Evolutionary conservation across 176 grass and related monocot species (phyloP), one percentile per base, ranked within the genome.

Genomic region (Bothriochloa decipiens): DNA sequence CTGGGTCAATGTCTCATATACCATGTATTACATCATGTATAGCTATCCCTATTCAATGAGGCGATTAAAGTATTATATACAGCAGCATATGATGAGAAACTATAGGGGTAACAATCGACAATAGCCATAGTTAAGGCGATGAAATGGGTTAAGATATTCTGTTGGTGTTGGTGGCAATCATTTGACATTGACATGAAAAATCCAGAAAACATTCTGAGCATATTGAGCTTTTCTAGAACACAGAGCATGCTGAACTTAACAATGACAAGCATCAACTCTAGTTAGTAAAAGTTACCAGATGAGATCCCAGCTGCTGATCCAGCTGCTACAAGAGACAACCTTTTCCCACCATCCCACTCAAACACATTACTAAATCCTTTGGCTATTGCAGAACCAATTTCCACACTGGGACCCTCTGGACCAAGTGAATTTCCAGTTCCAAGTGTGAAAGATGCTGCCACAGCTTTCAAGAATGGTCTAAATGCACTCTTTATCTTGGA

Each of bases 381-480:
- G 17, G 96, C 96, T 93, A 98, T 86, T 22, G 91, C 41, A 41
- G 96, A 95, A 69, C 96, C 96, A 71, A 98, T 98, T 57, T 98
- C 92, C 9, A 98, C 96, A 74, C 92, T 98, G 52, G 92, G 96
- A 45, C 96, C 96, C 82, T 98, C 96, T 32, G 96, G 96, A 9
- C 96, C 96, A 70, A 98, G 86, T 47, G 96, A 95, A 79, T 98
- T 98, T 37, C 91, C 96, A 27, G 96, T 98, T 87, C 96, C 91
- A 32, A 98, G 93, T 0, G 96, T 98, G 73, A 98, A 89, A 74
- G 96, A 88, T 90, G 93, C 96, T 29, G 89, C 89, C 65, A 92
- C 29, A 11, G 93, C 89, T 88, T 98, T 98, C 85, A 98, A 78
- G 70, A 91, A 72, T 83, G 91, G 91, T 75, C 86, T 85, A 45